Conservation (phyloP, 306 rosid genomes). For the Fagus sylvatica region DNA sequence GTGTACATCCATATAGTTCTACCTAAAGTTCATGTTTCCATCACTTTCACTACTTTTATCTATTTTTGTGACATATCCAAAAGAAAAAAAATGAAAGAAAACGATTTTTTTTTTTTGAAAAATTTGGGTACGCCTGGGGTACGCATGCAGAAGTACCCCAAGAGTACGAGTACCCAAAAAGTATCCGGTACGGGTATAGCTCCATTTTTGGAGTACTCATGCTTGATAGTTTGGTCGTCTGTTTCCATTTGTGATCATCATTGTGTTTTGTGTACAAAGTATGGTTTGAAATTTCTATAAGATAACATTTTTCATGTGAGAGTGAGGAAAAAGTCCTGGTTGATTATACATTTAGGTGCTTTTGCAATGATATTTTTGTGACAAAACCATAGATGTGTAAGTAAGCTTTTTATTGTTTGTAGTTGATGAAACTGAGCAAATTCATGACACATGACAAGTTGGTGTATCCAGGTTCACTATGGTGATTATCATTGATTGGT, state of each 20-base stretch:
- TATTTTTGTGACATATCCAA: no score
- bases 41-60: no score
- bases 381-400: neutral
- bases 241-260: neutral
- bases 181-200: no score
- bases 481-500: neutral
- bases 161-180: no score
- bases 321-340: neutral
- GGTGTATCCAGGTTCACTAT: neutral
- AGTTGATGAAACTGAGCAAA: neutral
- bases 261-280: neutral
- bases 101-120: no score
- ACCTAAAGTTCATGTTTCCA: no score
- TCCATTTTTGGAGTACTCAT: no score
- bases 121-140: no score
- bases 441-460: neutral
- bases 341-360: neutral
- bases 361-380: constrained; percentile 9
- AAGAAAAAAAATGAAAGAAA: no score
- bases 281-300: neutral
- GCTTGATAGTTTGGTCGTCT: neutral
- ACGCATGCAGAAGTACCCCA: no score
- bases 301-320: neutral
- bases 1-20: no score
- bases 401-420: neutral